Percentiles rank a stretch among this genome's conserved stretches.
Evolutionary conservation across 2,329 filamentous ascomycete genomes (phyloP).

Genomic region (Fusarium poae): DNA sequence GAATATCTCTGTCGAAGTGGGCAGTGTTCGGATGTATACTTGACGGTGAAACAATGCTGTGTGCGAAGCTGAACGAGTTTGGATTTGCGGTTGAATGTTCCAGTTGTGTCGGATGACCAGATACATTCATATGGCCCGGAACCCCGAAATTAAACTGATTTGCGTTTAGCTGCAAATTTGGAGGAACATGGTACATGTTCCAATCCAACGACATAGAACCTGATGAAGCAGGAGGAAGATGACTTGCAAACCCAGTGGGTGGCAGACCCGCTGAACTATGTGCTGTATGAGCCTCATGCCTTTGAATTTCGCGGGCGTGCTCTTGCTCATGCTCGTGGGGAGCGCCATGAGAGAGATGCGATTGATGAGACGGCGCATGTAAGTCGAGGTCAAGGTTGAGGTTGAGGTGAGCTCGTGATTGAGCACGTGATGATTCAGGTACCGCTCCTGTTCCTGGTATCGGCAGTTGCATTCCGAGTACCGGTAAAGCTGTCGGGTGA

Average conservation of each 20-base stretch:
- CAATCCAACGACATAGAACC: conserved; percentile 44
- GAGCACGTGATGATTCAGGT: conserved; percentile 38
- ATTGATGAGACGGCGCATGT: conserved; percentile 33
- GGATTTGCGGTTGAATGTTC: conserved; percentile 35
- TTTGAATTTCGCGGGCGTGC: conserved; percentile 13
- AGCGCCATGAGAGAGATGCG: conserved; percentile 20
- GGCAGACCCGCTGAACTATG: conserved; percentile 33
- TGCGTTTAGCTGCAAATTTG: conserved; percentile 33
- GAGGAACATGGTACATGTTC: conserved; percentile 41
- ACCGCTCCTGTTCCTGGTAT: conserved; percentile 18
- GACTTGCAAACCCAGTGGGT: conserved; percentile 31
- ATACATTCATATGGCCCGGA: conserved; percentile 34
- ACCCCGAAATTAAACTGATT: conserved; percentile 45
- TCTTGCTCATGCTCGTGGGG: conserved; percentile 23
- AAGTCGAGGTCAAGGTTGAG: conserved; percentile 43
- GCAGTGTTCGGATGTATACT: conserved; percentile 42
- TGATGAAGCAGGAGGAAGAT: conserved; percentile 28
- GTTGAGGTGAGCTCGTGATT: conserved; percentile 39
- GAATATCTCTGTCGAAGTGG: conserved; percentile 35
- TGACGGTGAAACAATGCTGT: conserved; percentile 43
- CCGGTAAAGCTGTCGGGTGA: conserved; percentile 29
- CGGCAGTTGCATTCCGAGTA: conserved; percentile 40
- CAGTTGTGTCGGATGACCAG: conserved; percentile 39
- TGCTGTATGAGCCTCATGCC: conserved; percentile 28
- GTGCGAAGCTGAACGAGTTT: conserved; percentile 37